A percentile compares a stretch with the other conserved stretches of the same genome.
These are phyloP conservation scores for Termitomyces eurrhizus DNA, from an alignment of 768 basidiomycete species.

Conservation along the genomic window DNA sequence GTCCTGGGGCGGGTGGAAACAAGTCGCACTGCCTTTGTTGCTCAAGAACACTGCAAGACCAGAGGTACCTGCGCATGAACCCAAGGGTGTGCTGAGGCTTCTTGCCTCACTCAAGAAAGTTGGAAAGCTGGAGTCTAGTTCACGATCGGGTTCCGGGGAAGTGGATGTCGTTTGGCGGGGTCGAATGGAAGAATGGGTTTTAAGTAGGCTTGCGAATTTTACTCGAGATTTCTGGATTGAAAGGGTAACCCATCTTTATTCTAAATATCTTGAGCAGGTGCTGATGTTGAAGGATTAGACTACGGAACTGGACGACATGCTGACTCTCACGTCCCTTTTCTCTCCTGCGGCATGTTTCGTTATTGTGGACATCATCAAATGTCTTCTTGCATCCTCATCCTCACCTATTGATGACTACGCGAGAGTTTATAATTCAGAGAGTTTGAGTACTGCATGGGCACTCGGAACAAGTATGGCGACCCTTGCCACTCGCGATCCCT, in stretches of 20 bases:
- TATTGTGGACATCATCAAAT: slow-evolving; percentile 42
- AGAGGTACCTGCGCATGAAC: slow-evolving; percentile 41
- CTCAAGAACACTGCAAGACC: slow-evolving; percentile 40
- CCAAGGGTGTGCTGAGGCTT: slow-evolving; percentile 40
- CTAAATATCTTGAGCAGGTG: background rate
- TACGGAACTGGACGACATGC: slow-evolving; percentile 48
- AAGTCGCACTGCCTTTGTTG: slow-evolving; percentile 58
- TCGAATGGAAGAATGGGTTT: slow-evolving; percentile 48
- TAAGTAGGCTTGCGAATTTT: slow-evolving; percentile 36
- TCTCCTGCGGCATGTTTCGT: slow-evolving; percentile 38
- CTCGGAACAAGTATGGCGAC: slow-evolving; percentile 57
- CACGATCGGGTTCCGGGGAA: slow-evolving; percentile 47
- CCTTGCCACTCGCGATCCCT: slow-evolving; percentile 38
- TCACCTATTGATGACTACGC: slow-evolving; percentile 7
- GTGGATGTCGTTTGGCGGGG: slow-evolving; percentile 45
- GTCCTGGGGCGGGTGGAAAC: slow-evolving; percentile 77
- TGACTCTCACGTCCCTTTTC: slow-evolving; percentile 50
- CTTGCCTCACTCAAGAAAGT: slow-evolving; percentile 43
- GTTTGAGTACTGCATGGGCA: slow-evolving; percentile 36
- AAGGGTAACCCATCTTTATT: slow-evolving; percentile 29
- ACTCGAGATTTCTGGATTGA: slow-evolving; percentile 30
- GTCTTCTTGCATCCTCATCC: slow-evolving; percentile 24
- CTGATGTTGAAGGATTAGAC: slow-evolving; percentile 17
- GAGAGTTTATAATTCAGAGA: slow-evolving; percentile 29
- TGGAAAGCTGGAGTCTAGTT: slow-evolving; percentile 46